phyloP scores from a whole-genome alignment of 1,284 basidiomycete genomes.

The Pseudozyma sp. region DNA sequence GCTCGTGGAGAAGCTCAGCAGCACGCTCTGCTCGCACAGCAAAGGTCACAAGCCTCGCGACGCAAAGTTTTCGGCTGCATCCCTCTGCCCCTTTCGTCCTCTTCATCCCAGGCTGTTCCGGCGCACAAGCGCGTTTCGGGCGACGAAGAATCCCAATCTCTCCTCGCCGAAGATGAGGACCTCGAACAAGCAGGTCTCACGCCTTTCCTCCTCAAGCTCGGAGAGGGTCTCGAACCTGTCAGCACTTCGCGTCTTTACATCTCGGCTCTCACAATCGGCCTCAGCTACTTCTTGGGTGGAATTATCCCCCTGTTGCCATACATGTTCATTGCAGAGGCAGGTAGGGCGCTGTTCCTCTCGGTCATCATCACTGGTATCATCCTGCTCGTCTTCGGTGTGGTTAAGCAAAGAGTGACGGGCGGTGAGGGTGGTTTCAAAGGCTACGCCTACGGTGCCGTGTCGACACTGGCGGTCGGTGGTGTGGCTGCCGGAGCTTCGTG shows the following conservation, averaged over 20 bases:
- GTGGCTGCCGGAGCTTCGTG: conserved; percentile 89
- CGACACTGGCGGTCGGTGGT: conserved; percentile 89
- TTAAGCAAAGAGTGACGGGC: conserved; percentile 60
- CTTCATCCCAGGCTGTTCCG: conserved; percentile 2
- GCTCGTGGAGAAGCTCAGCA: conserved; percentile 17
- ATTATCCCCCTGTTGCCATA: conserved; percentile 62
- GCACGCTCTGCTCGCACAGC: conserved; percentile 3
- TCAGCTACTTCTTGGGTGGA: conserved; percentile 61
- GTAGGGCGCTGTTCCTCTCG: conserved; percentile 50
- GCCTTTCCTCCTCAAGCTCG: conserved; percentile 60
- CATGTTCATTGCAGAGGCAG: conserved; percentile 55
- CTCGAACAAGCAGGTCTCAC: conserved; percentile 53
- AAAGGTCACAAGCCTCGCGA: background rate
- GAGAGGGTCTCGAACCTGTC: conserved; percentile 59
- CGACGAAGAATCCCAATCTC: conserved; percentile 29
- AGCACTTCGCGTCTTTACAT: conserved; percentile 58
- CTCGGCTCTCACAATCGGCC: conserved; percentile 56
- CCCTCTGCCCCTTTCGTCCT: conserved; percentile 25
- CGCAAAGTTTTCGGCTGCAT: conserved; percentile 45
- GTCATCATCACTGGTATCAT: conserved; percentile 59
- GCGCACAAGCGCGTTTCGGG: conserved; percentile 14
- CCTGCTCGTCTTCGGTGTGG: conserved; percentile 60
- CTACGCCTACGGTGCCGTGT: conserved; percentile 83
- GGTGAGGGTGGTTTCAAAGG: conserved; percentile 52
- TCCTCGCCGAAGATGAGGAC: conserved; percentile 17